Conservation (phyloP, 139 green algal species). For the Auxenochlorella pyrenoidosa region DNA sequence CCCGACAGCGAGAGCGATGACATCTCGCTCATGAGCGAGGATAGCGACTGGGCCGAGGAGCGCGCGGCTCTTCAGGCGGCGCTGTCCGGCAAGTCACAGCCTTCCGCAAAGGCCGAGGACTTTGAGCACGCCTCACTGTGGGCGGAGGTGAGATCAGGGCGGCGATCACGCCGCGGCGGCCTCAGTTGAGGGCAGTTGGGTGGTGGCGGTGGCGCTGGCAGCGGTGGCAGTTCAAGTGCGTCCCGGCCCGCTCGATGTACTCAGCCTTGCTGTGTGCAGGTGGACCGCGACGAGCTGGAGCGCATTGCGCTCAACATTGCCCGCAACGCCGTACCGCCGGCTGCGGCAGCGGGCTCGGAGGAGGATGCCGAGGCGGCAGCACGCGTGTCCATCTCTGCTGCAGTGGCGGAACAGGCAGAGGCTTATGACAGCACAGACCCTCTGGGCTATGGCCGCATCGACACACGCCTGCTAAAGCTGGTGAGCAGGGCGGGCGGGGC, state of each 20-base stretch:
- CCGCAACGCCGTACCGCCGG: slow-evolving; percentile 37
- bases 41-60: slow-evolving; percentile 7
- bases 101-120: not conserved
- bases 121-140: slow-evolving; percentile 29
- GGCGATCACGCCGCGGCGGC: not conserved
- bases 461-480: slow-evolving; percentile 42
- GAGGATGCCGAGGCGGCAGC: slow-evolving; percentile 9
- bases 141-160: slow-evolving; percentile 5
- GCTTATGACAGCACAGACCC: slow-evolving; percentile 51
- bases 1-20: not conserved
- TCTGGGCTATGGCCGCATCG: slow-evolving; percentile 60
- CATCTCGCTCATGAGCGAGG: slow-evolving; percentile 18
- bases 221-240: not conserved
- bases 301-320: slow-evolving; percentile 46
- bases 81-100: not conserved
- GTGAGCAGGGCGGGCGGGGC: slow-evolving; percentile 15
- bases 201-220: no score
- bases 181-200: not conserved
- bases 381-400: not conserved
- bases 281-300: slow-evolving; percentile 49
- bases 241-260: no score
- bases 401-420: slow-evolving; percentile 16
- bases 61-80: not conserved
- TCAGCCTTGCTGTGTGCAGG: not conserved
- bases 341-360: slow-evolving; percentile 32